Evolutionary conservation across 495 filamentous ascomycete genomes (phyloP).

Genomic region (Achaetomiella virescens): DNA sequence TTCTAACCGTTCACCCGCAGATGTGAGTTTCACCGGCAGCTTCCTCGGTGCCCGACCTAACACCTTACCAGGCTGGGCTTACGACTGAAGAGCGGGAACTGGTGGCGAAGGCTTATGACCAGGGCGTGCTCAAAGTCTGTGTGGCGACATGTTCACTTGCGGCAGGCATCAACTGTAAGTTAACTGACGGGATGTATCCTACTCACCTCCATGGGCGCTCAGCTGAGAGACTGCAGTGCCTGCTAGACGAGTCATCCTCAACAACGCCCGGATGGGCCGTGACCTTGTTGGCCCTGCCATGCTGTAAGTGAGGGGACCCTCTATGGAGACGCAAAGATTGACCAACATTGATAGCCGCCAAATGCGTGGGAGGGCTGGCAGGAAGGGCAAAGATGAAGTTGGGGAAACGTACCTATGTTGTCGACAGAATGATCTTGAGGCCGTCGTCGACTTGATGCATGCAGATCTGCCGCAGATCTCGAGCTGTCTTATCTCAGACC

Average conservation of each 20-base stretch:
- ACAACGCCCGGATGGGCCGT: constrained; percentile 70
- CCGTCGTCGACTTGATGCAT: constrained; percentile 62
- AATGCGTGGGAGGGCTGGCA: constrained; percentile 78
- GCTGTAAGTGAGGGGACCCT: constrained; percentile 44
- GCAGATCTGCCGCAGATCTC: constrained; percentile 66
- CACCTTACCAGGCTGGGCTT: constrained; percentile 57
- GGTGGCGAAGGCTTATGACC: constrained; percentile 66
- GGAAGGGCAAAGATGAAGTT: constrained; percentile 75
- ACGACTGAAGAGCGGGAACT: constrained; percentile 76
- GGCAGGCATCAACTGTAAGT: constrained; percentile 68
- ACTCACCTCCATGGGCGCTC: background rate
- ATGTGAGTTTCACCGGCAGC: constrained; percentile 5
- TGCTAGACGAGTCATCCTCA: constrained; percentile 72
- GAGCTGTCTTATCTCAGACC: constrained; percentile 65
- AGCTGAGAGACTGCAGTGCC: constrained; percentile 23
- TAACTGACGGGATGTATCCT: background rate
- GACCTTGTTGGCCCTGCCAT: constrained; percentile 72
- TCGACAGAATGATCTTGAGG: constrained; percentile 60
- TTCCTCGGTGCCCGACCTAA: background rate
- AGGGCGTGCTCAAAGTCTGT: constrained; percentile 62
- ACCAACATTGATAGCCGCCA: constrained; percentile 51
- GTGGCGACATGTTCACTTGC: constrained; percentile 79
- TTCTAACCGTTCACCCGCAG: background rate
- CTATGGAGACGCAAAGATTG: background rate
- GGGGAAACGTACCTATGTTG: constrained; percentile 80